Evolutionary conservation across 192 early-diverging fungal genomes (phyloP), one percentile per base, ranked within the genome.

Genomic region (Coemansia sp.): DNA sequence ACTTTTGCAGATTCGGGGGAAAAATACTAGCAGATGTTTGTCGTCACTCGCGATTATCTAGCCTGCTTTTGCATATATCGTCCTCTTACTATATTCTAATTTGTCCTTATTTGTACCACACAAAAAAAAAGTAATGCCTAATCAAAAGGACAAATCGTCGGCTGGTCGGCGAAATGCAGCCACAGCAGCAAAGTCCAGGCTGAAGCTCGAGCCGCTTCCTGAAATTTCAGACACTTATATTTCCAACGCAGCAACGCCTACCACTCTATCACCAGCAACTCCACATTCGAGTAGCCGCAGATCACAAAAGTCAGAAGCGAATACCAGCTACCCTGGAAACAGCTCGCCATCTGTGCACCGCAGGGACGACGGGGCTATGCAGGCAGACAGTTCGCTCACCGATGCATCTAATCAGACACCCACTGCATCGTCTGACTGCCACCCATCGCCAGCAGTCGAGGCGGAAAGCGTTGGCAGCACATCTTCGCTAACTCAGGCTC

Each of bases 151-250:
- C n/a, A 64, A 55, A 50, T 39, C 61, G 36, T 61, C 74, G 15
- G 66, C 45, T 11, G 60, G 36, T 62, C 38, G 67, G 42, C 69
- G 70, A 32, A 41, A 58, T 27, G 23, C 46, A 21, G 46, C 63
- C 1, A 57, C 55, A 4, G 55, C 29, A n/a, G 17, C 55, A 58
- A 72, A 69, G 45, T 41, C 68, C 3, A 23, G 61, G 23, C 48
- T 44, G 7, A 37, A 48, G 41, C 72, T 77, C 14, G 80, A 82
- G 63, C 69, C 80, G 1, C 70, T 82, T 17, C 80, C 80, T 10
- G 80, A 76, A 45, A 68, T 82, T 10, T 58, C 72, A 15, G 59
- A 45, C 15, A 50, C 62, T 67, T 15, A 15, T 17, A 59, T 10
- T 23, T 23, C 62, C 25, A 15, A 25, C 5, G 57, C 39, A 37